These are phyloP conservation scores for Sporothrix pallida DNA, from an alignment of 2,329 filamentous ascomycete species.

Conservation along the genomic window DNA sequence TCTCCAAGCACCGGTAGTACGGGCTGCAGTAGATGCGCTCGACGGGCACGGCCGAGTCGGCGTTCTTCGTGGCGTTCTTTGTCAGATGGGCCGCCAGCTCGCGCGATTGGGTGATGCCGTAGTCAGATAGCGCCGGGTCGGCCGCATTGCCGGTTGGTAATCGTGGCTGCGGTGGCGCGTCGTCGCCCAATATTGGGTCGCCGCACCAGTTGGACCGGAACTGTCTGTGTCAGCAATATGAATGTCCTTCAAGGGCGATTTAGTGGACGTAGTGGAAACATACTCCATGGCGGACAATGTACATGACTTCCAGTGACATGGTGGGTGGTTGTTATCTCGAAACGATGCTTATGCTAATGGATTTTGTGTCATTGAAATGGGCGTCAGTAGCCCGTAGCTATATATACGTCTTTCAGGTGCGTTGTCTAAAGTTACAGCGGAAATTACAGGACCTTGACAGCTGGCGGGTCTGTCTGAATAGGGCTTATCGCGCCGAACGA, in stretches of 20 bases:
- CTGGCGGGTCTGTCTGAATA: neutral
- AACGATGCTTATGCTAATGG: neutral
- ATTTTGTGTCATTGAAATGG: neutral
- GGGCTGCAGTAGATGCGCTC: slow-evolving; percentile 6
- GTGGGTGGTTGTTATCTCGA: neutral
- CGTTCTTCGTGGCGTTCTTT: neutral
- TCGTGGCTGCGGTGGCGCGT: neutral
- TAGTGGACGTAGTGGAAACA: neutral
- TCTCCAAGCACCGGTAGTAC: neutral
- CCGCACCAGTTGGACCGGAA: neutral
- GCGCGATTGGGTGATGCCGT: neutral
- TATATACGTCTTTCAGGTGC: neutral
- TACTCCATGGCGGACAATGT: slow-evolving; percentile 2
- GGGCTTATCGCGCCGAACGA: neutral
- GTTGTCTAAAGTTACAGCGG: neutral
- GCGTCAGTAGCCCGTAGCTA: neutral
- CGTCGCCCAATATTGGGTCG: neutral
- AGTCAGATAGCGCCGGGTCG: neutral
- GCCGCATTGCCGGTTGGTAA: neutral
- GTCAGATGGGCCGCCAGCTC: slow-evolving; percentile 1
- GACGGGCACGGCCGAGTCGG: neutral
- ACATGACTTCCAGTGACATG: neutral
- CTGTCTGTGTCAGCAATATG: neutral
- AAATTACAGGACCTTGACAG: neutral
- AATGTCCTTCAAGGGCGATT: neutral